These are phyloP conservation scores for Cordyceps cicadae DNA, from an alignment of 2,329 filamentous ascomycete species.

Conservation along the genomic window DNA sequence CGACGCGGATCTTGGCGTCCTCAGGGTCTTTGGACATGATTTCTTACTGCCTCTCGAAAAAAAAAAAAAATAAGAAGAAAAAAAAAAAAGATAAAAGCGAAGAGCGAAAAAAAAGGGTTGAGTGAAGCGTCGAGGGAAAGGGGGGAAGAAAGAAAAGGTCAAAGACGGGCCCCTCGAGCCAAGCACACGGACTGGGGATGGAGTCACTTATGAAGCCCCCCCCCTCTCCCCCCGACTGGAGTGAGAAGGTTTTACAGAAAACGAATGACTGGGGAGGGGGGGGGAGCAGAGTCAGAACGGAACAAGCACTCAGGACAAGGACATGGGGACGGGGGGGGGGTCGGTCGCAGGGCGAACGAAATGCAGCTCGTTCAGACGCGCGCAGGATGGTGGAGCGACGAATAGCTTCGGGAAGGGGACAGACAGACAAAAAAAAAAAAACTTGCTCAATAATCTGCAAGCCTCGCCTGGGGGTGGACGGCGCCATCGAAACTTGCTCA, in stretches of 20 bases:
- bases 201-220: neutral
- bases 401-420: too few relatives aligned
- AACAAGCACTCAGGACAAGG: too few relatives aligned
- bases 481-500: slow-evolving; percentile 8
- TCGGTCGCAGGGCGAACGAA: neutral
- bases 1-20: slow-evolving; percentile 1
- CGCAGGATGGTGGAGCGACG: slow-evolving; percentile 1
- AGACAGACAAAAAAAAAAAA: neutral
- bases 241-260: neutral
- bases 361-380: neutral
- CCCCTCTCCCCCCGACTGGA: neutral
- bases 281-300: neutral
- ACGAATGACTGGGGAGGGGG: neutral
- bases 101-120: neutral
- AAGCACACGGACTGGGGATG: neutral
- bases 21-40: neutral
- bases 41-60: neutral
- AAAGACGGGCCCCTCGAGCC: neutral
- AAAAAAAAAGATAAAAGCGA: neutral
- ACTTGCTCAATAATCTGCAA: slow-evolving; percentile 11
- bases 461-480: neutral
- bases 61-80: neutral
- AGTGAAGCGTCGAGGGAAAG: neutral
- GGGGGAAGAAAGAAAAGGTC: neutral
- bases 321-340: too few relatives aligned